These are phyloP conservation scores for Xylaria sp. DNA, from an alignment of 2,329 filamentous ascomycete genomes.

Conservation along the genomic window DNA sequence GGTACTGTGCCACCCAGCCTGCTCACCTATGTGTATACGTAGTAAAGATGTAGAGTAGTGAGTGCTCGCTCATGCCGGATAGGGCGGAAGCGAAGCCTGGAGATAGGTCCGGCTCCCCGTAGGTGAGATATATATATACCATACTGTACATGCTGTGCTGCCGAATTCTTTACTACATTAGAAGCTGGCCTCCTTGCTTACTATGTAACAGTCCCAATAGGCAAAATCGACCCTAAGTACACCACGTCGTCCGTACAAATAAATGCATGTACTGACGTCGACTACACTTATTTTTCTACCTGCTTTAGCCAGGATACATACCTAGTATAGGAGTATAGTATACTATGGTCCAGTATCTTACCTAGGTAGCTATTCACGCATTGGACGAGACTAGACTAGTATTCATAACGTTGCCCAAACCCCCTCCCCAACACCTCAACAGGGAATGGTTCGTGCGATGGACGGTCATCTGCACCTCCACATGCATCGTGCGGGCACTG, in stretches of 20 bases:
- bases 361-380: conserved; percentile 10
- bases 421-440: conserved; percentile 31
- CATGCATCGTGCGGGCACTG: conserved; percentile 38
- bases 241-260: too few relatives aligned
- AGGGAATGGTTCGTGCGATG: conserved; percentile 36
- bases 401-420: conserved; percentile 27
- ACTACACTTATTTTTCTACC: too few relatives aligned
- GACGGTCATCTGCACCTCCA: conserved; percentile 40
- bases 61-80: conserved; percentile 21
- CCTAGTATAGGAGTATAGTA: too few relatives aligned
- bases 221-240: too few relatives aligned
- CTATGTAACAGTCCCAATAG: not conserved
- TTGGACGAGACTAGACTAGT: too few relatives aligned
- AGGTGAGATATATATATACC: too few relatives aligned
- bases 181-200: not conserved
- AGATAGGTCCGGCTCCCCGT: not conserved
- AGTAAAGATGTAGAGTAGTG: not conserved
- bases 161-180: not conserved
- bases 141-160: too few relatives aligned
- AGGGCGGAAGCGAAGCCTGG: conserved; percentile 4
- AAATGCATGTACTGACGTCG: too few relatives aligned
- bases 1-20: conserved; percentile 18
- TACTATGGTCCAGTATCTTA: not conserved
- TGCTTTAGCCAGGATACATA: too few relatives aligned
- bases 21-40: not conserved